Percentiles rank a stretch among this genome's conserved stretches.
Conservation (phyloP, 768 basidiomycete genomes). For the Rhodocollybia butyracea region DNA sequence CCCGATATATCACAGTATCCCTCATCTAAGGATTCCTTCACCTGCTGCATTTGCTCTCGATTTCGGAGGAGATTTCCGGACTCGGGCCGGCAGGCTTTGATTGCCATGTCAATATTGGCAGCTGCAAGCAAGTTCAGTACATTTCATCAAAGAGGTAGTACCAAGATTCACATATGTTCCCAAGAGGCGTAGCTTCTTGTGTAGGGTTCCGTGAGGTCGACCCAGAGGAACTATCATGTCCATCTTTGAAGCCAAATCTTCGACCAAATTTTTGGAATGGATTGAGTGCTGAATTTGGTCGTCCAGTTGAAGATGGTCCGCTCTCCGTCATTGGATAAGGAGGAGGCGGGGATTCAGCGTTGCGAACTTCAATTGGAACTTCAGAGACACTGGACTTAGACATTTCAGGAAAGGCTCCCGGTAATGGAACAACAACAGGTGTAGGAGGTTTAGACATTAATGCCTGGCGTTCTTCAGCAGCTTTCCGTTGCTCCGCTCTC, state of each 20-base stretch:
- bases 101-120: slow-evolving; percentile 67
- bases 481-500: slow-evolving; percentile 43
- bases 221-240: not conserved
- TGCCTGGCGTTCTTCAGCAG: slow-evolving; percentile 29
- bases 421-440: not conserved
- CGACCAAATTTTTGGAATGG: not conserved
- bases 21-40: slow-evolving; percentile 75
- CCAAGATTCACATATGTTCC: slow-evolving; percentile 37
- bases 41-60: slow-evolving; percentile 61
- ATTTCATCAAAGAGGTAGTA: not conserved
- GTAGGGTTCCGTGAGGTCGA: slow-evolving; percentile 7
- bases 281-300: slow-evolving; percentile 1
- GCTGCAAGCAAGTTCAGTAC: slow-evolving; percentile 28
- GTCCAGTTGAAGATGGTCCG: not conserved
- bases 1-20: slow-evolving; percentile 83
- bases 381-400: not conserved
- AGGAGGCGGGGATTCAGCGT: not conserved
- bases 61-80: slow-evolving; percentile 58
- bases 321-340: not conserved
- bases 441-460: slow-evolving; percentile 4
- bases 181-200: slow-evolving; percentile 32
- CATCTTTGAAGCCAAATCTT: not conserved
- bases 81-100: slow-evolving; percentile 71
- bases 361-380: not conserved
- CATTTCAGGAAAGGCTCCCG: slow-evolving; percentile 7